Conservation (phyloP, 2,329 filamentous ascomycete species). For the Cladorrhinum sp. region DNA sequence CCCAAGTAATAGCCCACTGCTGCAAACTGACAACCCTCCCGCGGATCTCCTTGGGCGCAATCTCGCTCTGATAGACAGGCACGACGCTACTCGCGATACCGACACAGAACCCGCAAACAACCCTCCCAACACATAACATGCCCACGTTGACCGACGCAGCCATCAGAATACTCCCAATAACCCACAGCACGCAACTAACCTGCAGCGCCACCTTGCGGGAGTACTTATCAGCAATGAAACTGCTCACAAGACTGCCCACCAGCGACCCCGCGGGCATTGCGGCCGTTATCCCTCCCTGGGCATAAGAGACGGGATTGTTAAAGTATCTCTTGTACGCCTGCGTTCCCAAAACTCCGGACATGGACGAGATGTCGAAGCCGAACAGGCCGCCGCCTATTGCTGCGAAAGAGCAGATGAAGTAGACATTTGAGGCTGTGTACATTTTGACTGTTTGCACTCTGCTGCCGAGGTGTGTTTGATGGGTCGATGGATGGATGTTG, state of each 20-base stretch:
- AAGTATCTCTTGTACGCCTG: slow-evolving; percentile 71
- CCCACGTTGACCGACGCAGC: slow-evolving; percentile 62
- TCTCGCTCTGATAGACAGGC: slow-evolving; percentile 67
- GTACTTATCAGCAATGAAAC: slow-evolving; percentile 49
- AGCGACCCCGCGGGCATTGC: slow-evolving; percentile 73
- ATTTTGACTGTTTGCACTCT: too few species aligned
- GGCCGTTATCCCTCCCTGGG: slow-evolving; percentile 69
- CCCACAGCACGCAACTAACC: slow-evolving; percentile 50
- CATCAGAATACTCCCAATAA: slow-evolving; percentile 52
- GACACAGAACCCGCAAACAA: slow-evolving; percentile 70
- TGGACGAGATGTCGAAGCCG: slow-evolving; percentile 75
- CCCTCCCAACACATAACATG: slow-evolving; percentile 69
- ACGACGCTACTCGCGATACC: slow-evolving; percentile 72
- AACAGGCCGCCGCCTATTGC: slow-evolving; percentile 69
- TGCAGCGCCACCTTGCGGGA: slow-evolving; percentile 50
- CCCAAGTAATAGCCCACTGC: slow-evolving; percentile 71
- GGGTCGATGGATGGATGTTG: background rate
- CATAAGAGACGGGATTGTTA: slow-evolving; percentile 54
- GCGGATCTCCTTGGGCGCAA: slow-evolving; percentile 56
- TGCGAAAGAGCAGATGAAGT: slow-evolving; percentile 60
- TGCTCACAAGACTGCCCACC: slow-evolving; percentile 52
- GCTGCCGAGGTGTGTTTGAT: too few species aligned
- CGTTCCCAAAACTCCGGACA: slow-evolving; percentile 66
- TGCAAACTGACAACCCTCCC: slow-evolving; percentile 63
- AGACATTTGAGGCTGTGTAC: slow-evolving; percentile 51